Conservation (phyloP, 306 rosid species). For the Purshia tridentata region DNA sequence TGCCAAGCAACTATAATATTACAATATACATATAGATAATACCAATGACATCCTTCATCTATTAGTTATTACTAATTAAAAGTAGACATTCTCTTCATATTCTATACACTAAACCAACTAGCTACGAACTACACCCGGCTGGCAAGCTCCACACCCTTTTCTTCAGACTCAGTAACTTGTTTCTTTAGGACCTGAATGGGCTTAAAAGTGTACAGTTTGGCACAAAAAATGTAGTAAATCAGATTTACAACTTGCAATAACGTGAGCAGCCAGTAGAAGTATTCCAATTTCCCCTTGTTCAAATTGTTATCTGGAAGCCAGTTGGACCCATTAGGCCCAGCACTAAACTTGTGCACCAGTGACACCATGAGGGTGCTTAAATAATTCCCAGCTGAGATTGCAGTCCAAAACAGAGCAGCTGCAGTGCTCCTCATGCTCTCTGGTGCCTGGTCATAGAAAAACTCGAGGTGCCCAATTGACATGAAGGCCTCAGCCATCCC, state of each 20-base stretch:
- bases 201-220: constrained; percentile 65
- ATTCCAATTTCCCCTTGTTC: constrained; percentile 70
- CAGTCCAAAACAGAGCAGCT: constrained; percentile 73
- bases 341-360: constrained; percentile 62
- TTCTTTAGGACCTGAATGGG: constrained; percentile 55
- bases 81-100: constrained; percentile 1
- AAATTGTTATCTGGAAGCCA: constrained; percentile 82
- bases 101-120: neutral
- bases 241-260: constrained; percentile 54
- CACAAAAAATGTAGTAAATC: constrained; percentile 59
- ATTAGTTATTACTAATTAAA: neutral
- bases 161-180: constrained; percentile 24
- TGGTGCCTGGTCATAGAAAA: constrained; percentile 90
- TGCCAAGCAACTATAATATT: neutral
- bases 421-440: constrained; percentile 97
- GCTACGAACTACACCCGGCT: constrained; percentile 26
- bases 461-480: constrained; percentile 90
- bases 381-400: constrained; percentile 67
- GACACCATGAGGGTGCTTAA: constrained; percentile 67
- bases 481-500: constrained; percentile 96
- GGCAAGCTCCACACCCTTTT: constrained; percentile 52
- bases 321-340: constrained; percentile 62
- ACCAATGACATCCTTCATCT: neutral
- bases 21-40: neutral
- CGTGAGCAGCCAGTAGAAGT: constrained; percentile 86